phyloP scores from a whole-genome alignment of 345 rosid genomes.

The Gynandropsis gynandra region DNA sequence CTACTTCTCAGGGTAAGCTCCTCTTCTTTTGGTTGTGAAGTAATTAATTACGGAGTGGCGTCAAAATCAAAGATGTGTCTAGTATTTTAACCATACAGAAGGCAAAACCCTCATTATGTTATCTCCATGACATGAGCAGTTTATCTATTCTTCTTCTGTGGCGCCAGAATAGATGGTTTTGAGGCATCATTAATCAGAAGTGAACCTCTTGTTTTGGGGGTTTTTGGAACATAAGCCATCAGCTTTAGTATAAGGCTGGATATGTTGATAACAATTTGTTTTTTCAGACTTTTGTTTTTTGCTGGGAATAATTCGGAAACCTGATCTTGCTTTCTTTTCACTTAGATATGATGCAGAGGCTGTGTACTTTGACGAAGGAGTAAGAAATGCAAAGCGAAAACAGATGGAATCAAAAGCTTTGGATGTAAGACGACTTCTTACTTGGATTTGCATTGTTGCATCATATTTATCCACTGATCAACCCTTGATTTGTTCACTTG shows the following conservation, averaged over 20 bases:
- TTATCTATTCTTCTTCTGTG: background rate
- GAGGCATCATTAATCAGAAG: background rate
- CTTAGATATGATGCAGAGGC: slow-evolving; percentile 60
- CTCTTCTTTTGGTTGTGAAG: background rate
- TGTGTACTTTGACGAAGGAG: slow-evolving; percentile 67
- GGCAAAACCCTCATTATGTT: too few relatives aligned
- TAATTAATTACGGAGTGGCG: background rate
- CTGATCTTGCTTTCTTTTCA: slow-evolving; percentile 16
- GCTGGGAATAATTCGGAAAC: slow-evolving; percentile 10
- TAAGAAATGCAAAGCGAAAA: slow-evolving; percentile 49
- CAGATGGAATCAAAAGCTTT: slow-evolving; percentile 53
- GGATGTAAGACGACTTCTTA: slow-evolving; percentile 40
- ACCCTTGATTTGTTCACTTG: slow-evolving; percentile 6
- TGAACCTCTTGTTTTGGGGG: background rate
- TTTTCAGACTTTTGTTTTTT: background rate
- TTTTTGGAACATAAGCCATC: background rate
- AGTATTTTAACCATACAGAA: background rate
- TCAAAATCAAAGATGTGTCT: background rate
- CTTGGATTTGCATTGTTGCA: slow-evolving; percentile 4
- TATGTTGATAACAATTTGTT: too few relatives aligned
- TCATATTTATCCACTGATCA: background rate
- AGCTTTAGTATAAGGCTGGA: too few relatives aligned
- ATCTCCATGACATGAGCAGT: background rate
- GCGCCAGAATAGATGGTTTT: background rate
- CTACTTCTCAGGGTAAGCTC: slow-evolving; percentile 60